Evolutionary conservation across 2,329 filamentous ascomycete genomes (phyloP), one percentile per base, ranked within the genome.

Genomic region (Stachybotrys chlorohalonatus): DNA sequence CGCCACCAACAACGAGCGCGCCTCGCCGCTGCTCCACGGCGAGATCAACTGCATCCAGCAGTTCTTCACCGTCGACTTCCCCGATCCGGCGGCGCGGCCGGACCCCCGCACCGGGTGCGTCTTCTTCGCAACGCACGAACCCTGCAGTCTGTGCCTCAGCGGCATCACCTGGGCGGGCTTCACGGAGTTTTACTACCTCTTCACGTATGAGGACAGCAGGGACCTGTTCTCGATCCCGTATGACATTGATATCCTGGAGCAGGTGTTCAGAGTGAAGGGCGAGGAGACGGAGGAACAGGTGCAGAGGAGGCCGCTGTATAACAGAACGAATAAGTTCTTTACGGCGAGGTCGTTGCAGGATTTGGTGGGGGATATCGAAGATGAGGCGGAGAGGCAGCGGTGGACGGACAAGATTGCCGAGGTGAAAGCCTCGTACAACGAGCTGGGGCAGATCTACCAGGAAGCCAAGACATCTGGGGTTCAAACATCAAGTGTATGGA

Each of bases 1-100:
- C 6, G 73, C 79, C 9, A 82, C 78, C 49, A 83, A 83, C 69
- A 76, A 82, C 64, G 80, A 83, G 64, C 71, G 72, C 11, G 64
- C 63, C 1, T 82, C 80, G 5, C 80, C 80, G 2, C 71, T 83
- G 5, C 71, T 83, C 8, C 80, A 83, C 64, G 80, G 80, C 57
- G 80, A 83, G 59, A 81, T 83, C 65, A 80, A 82, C 65, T 83
- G 80, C 70, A 82, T 83, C 65, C 79, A 82, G 60, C 67, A 75
- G 36, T 83, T 83, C 69, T 83, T 80, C 66, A 71, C 71, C 0
- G 63, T 63, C 1, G 61, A 62, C 17, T 67, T 68, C 56, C 63
- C 71, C 11, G 58, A 66, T 50, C 61, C 74, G 3, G 56, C 64
- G 42, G 60, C 68, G 11, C 70, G 76, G 1, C 74, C 75, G 0